These are phyloP conservation scores for Fusarium udum DNA, from an alignment of 2,329 filamentous ascomycete genomes.

Conservation along the genomic window DNA sequence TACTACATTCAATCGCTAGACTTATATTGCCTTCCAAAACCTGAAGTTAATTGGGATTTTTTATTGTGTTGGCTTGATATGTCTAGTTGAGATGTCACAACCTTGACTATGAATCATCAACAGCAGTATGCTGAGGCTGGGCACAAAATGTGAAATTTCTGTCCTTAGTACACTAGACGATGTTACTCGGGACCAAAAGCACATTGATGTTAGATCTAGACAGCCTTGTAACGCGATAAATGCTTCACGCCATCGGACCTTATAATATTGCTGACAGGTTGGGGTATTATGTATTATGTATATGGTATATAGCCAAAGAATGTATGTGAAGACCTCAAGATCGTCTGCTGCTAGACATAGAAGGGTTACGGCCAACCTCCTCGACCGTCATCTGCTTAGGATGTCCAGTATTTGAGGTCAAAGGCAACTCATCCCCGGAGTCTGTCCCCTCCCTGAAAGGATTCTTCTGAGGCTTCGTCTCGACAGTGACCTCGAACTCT, in stretches of 20 bases:
- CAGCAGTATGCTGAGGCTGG: not conserved
- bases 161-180: not conserved
- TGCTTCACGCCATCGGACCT: not conserved
- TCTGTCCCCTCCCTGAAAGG: not conserved
- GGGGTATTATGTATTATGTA: not conserved
- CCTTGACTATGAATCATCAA: not conserved
- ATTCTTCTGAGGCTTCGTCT: slow-evolving; percentile 9
- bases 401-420: slow-evolving; percentile 37
- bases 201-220: not conserved
- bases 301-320: not conserved
- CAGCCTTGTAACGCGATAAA: not conserved
- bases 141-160: not conserved
- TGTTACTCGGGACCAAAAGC: not conserved
- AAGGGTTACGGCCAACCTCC: slow-evolving; percentile 12
- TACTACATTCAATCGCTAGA: not conserved
- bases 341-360: slow-evolving; percentile 20
- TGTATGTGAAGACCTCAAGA: not conserved
- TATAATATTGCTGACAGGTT: no score
- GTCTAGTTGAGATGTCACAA: no score
- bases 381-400: slow-evolving; percentile 22
- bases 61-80: not conserved
- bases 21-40: not conserved
- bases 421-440: slow-evolving; percentile 27
- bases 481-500: slow-evolving; percentile 37
- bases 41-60: not conserved